Conservation (phyloP, 1,139 yeast species). For the Yamadazyma triangularis region DNA sequence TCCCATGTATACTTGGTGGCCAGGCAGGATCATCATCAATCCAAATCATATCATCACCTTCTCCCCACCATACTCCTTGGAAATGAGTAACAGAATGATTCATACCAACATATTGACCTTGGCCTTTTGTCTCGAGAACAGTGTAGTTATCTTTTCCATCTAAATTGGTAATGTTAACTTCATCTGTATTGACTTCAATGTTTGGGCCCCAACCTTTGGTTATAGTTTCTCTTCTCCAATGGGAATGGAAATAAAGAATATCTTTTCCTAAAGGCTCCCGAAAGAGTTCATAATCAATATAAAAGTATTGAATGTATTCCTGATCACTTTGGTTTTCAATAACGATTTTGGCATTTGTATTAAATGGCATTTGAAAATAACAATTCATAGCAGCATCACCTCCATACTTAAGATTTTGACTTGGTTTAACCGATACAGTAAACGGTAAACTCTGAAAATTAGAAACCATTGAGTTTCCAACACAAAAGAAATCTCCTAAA, state of each 20-base stretch:
- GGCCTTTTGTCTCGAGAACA: slow-evolving; percentile 1
- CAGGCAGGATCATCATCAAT: slow-evolving; percentile 3
- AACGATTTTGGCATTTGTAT: slow-evolving; percentile 1
- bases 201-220: slow-evolving; percentile 4
- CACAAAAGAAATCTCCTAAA: slow-evolving; percentile 3
- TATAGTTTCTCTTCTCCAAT: slow-evolving; percentile 1
- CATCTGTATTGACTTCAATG: slow-evolving; percentile 3
- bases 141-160: slow-evolving; percentile 2
- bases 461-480: slow-evolving; percentile 3
- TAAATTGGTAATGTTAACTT: slow-evolving; percentile 1
- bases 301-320: slow-evolving; percentile 2
- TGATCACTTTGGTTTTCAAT: slow-evolving; percentile 2
- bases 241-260: slow-evolving; percentile 2
- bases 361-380: slow-evolving; percentile 2
- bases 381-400: slow-evolving; percentile 3
- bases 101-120: slow-evolving; percentile 3
- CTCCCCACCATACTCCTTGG: slow-evolving; percentile 3
- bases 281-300: slow-evolving; percentile 3
- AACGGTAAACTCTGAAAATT: slow-evolving; percentile 3
- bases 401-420: slow-evolving; percentile 2
- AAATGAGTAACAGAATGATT: slow-evolving; percentile 3
- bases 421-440: slow-evolving; percentile 2
- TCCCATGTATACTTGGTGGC: slow-evolving; percentile 3
- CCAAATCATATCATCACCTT: slow-evolving; percentile 4
- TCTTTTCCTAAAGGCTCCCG: slow-evolving; percentile 1